phyloP scores from a whole-genome alignment of 768 basidiomycete genomes.

The Sarcodon sp. region DNA sequence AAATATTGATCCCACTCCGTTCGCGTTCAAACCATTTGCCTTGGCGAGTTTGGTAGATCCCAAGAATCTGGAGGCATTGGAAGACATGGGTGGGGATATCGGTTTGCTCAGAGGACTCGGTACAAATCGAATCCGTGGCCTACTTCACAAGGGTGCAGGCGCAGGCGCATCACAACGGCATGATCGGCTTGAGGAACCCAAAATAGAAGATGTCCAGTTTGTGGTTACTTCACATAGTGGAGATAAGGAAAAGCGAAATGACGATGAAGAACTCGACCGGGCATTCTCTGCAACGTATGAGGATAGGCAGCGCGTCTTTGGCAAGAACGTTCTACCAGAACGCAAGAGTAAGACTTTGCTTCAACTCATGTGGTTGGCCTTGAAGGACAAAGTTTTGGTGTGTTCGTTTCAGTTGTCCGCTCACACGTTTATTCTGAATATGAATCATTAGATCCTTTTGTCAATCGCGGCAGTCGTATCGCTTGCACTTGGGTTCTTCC shows the following conservation, averaged over 20 bases:
- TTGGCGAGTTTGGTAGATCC: slow-evolving; percentile 87
- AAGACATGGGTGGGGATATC: slow-evolving; percentile 54
- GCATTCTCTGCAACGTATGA: slow-evolving; percentile 23
- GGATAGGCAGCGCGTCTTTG: slow-evolving; percentile 35
- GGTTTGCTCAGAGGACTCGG: slow-evolving; percentile 66
- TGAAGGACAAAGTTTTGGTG: slow-evolving; percentile 53
- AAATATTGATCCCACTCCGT: slow-evolving; percentile 54
- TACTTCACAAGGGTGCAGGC: slow-evolving; percentile 16
- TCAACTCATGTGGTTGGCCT: slow-evolving; percentile 46
- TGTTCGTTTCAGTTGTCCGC: slow-evolving; percentile 11
- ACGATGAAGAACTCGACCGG: slow-evolving; percentile 3
- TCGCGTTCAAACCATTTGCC: slow-evolving; percentile 55
- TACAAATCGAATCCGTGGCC: slow-evolving; percentile 40
- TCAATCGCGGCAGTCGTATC: slow-evolving; percentile 90
- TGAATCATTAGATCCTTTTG: slow-evolving; percentile 57
- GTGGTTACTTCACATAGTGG: slow-evolving; percentile 12
- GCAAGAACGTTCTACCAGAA: slow-evolving; percentile 35
- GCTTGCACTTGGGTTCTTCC: slow-evolving; percentile 86
- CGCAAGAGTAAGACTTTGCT: slow-evolving; percentile 35
- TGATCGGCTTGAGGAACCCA: slow-evolving; percentile 10
- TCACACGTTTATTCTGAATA: slow-evolving; percentile 13
- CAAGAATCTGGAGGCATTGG: slow-evolving; percentile 59
- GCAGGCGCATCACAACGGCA: slow-evolving; percentile 20
- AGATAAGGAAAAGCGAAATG: slow-evolving; percentile 7
- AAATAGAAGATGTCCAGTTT: slow-evolving; percentile 9